Evolutionary conservation across 1,284 basidiomycete species (phyloP).

Genomic region (Cryptococcus depauperatus): DNA sequence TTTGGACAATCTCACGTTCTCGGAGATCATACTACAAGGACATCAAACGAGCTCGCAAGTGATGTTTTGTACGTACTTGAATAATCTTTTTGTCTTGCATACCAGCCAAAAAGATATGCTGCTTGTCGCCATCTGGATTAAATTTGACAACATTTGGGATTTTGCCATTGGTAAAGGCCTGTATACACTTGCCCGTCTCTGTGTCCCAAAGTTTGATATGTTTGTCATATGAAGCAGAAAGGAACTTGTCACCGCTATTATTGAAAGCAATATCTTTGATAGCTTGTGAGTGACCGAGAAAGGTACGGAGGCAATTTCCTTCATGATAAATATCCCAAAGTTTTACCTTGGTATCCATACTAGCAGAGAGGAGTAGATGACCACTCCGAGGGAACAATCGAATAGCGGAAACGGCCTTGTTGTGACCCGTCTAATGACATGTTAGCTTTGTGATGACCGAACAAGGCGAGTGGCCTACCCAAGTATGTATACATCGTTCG

Average conservation of each 20-base stretch:
- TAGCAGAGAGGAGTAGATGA: conserved; percentile 84
- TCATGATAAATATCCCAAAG: conserved; percentile 98
- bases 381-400: conserved; percentile 86
- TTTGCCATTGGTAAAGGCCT: conserved; percentile 93
- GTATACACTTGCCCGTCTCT: conserved; percentile 87
- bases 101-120: conserved; percentile 91
- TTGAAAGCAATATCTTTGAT: conserved; percentile 95
- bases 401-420: conserved; percentile 88
- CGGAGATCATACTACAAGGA: conserved; percentile 79
- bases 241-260: conserved; percentile 79
- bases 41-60: conserved; percentile 1
- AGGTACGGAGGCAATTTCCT: conserved; percentile 91
- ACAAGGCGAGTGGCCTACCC: conserved; percentile 39
- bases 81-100: conserved; percentile 99
- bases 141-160: conserved; percentile 91
- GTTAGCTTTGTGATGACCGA: neutral
- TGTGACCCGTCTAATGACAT: conserved; percentile 69
- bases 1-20: conserved; percentile 87
- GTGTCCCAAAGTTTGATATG: conserved; percentile 99
- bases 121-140: conserved; percentile 93
- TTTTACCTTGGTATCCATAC: conserved; percentile 99
- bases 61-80: conserved; percentile 73
- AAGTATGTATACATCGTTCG: conserved; percentile 91
- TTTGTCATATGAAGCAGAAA: conserved; percentile 90
- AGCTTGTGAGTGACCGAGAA: conserved; percentile 92